Percentiles rank a stretch among this genome's conserved stretches.
Evolutionary conservation across 2,329 filamentous ascomycete species (phyloP).

Genomic region (Penicillium sp.): DNA sequence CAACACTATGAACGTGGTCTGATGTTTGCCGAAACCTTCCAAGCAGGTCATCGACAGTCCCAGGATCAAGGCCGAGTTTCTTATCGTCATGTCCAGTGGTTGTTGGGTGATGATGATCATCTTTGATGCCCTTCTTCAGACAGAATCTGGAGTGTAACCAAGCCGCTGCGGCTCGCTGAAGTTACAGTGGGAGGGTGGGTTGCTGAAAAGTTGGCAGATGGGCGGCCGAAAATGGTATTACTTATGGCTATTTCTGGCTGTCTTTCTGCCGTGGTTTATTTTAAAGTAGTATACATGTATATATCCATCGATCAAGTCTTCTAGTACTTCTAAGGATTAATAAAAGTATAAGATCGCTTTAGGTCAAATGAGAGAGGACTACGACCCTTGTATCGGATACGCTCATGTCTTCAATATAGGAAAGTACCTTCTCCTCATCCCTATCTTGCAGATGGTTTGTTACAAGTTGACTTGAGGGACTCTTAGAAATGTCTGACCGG

Average conservation of each 20-base stretch:
- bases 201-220: neutral
- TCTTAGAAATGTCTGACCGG: neutral
- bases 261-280: neutral
- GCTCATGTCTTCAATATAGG: neutral
- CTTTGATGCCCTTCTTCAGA: neutral
- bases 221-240: neutral
- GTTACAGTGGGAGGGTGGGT: neutral
- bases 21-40: conserved; percentile 59
- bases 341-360: neutral
- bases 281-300: neutral
- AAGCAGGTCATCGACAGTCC: conserved; percentile 45
- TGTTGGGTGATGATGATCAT: conserved; percentile 21
- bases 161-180: too few species aligned
- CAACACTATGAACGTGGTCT: conserved; percentile 73
- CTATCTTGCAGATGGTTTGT: neutral
- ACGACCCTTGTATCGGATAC: neutral
- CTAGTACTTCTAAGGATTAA: neutral
- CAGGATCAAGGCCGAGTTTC: conserved; percentile 68
- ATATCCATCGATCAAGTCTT: neutral
- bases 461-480: neutral
- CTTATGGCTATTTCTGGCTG: neutral
- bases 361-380: neutral
- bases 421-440: neutral
- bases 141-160: too few species aligned
- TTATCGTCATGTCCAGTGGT: conserved; percentile 62